Evolutionary conservation across 2,329 filamentous ascomycete species (phyloP).

Genomic region (Dothideomycetes sp.): DNA sequence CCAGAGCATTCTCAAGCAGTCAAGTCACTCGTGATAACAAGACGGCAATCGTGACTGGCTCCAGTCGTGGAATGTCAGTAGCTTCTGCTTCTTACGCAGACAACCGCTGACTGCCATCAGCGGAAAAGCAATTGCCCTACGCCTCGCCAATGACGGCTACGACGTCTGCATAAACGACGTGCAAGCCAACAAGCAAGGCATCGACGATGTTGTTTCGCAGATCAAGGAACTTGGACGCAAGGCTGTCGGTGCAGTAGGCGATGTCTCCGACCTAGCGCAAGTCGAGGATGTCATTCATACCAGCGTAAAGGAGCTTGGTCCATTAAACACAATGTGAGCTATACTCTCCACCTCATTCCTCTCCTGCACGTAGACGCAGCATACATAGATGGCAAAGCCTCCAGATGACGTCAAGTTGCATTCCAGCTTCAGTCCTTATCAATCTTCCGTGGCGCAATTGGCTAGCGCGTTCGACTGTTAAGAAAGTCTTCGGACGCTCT

Average conservation of each 20-base stretch:
- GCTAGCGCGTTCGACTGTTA: constrained; percentile 10
- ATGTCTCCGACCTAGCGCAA: constrained; percentile 46
- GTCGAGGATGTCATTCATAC: constrained; percentile 43
- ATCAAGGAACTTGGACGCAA: constrained; percentile 42
- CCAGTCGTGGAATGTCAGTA: constrained; percentile 21
- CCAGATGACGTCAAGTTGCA: too few species aligned
- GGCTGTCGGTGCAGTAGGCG: constrained; percentile 45
- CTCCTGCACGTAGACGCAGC: neutral
- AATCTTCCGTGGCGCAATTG: constrained; percentile 9
- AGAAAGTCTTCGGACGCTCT: neutral
- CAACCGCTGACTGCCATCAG: constrained; percentile 24
- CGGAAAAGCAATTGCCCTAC: constrained; percentile 51
- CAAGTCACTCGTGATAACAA: constrained; percentile 2
- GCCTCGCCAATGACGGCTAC: constrained; percentile 55
- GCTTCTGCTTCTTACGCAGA: neutral
- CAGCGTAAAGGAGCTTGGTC: constrained; percentile 43
- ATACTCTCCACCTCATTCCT: neutral
- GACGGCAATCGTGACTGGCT: constrained; percentile 25
- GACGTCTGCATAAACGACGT: constrained; percentile 56
- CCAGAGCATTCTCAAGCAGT: constrained; percentile 7
- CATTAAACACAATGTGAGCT: constrained; percentile 34
- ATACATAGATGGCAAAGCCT: too few species aligned
- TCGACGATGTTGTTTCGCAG: constrained; percentile 42
- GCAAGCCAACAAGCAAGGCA: constrained; percentile 37
- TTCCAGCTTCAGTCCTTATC: too few species aligned